Conservation (phyloP, 495 filamentous ascomycete genomes). For the Poronia punctata region DNA sequence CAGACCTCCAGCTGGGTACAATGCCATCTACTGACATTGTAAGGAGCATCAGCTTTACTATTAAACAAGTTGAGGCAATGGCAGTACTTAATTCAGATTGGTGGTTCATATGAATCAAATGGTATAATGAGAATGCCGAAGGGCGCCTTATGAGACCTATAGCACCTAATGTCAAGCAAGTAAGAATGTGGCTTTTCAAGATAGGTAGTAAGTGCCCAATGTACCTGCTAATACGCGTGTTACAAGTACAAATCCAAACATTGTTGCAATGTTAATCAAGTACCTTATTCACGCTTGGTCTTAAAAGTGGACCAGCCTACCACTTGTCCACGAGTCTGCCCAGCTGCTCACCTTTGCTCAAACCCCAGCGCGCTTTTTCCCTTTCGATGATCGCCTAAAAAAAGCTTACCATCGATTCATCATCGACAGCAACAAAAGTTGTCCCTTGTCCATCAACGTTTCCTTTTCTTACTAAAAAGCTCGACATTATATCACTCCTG, state of each 20-base stretch:
- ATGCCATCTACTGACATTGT: too few species aligned
- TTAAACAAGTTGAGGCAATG: too few species aligned
- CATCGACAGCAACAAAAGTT: conserved; percentile 5
- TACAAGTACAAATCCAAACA: background rate
- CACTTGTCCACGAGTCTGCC: background rate
- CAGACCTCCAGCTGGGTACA: too few species aligned
- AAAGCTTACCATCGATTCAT: conserved; percentile 5
- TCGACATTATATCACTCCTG: background rate
- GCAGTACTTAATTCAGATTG: too few species aligned
- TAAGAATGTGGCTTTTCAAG: background rate
- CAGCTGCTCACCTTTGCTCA: conserved; percentile 2
- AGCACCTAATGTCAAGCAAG: too few species aligned
- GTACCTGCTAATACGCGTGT: background rate
- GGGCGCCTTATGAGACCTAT: too few species aligned
- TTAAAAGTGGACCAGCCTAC: background rate
- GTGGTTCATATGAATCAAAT: too few species aligned
- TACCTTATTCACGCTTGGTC: background rate
- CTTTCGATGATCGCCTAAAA: conserved; percentile 11
- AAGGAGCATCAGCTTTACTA: too few species aligned
- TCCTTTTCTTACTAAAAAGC: background rate
- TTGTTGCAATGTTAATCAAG: background rate
- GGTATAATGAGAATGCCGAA: too few species aligned
- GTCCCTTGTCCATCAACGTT: conserved; percentile 1
- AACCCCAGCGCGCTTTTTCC: conserved; percentile 3
- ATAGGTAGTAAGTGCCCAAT: background rate